Evolutionary conservation across 345 rosid genomes (phyloP).

Genomic region (Eucalyptus tenuipes): DNA sequence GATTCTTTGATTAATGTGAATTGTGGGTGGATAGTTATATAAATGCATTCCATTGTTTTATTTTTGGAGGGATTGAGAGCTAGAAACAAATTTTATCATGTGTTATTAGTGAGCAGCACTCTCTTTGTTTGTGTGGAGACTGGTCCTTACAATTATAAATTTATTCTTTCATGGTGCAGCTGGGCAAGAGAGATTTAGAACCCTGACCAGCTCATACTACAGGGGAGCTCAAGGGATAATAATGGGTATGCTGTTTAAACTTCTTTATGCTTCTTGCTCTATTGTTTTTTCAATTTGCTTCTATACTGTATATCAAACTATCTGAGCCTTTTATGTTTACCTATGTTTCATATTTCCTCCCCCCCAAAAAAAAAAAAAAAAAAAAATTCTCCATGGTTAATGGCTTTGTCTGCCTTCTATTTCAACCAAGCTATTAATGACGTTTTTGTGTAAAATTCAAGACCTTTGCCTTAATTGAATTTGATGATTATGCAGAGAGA

Average conservation of each 20-base stretch:
- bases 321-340: not conserved
- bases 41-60: not conserved
- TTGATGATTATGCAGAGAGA: not conserved
- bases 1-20: not conserved
- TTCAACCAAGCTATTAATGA: not conserved
- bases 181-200: conserved; percentile 97
- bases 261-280: not conserved
- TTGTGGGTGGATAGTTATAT: not conserved
- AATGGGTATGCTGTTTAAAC: conserved; percentile 43
- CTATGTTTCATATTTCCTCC: not conserved
- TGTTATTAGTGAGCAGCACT: not conserved
- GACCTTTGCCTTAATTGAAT: not conserved
- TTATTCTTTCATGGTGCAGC: conserved; percentile 32
- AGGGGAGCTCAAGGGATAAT: conserved; percentile 96
- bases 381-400: not conserved
- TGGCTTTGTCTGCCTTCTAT: not conserved
- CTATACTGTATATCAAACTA: not conserved
- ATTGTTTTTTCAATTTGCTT: not conserved
- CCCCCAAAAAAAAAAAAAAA: not conserved
- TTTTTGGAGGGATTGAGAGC: not conserved
- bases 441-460: not conserved
- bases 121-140: not conserved
- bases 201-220: conserved; percentile 87
- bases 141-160: not conserved
- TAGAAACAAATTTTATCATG: not conserved